Base-by-base conservation (phyloP, 2,329 filamentous ascomycete species). In the Cladophialophora psammophila region DNA sequence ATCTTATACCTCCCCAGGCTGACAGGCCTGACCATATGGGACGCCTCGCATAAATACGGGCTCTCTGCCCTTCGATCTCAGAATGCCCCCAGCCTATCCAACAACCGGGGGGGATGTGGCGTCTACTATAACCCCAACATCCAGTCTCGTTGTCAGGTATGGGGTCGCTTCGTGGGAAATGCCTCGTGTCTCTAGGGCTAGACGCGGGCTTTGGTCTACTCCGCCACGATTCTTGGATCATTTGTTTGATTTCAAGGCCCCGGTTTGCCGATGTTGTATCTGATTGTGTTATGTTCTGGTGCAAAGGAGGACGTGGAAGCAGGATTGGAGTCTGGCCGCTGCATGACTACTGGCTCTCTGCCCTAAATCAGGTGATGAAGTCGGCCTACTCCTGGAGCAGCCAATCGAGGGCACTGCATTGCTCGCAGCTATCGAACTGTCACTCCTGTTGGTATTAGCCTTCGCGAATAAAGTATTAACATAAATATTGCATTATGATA, bases 331-430 rank as follows among this genome's bases (percentile, higher is more conserved):
- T 56, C 26, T 56, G 31, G 34, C n/a, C 5, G 31, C 31, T 7
- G n/a, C 8, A n/a, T 40, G 10, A 56, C 8, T 10, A 40, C 18
- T 10, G 53, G 32, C 5, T n/a, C 1, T 10, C 3, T 38, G 52
- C 26, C 13, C 34, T 34, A 56, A 36, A 52, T 60, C 42, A 31
- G 58, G 42, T 52, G 58, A 60, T 26, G 18, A n/a, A 34, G n/a
- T 60, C 42, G 58, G 58, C 58, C 31, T 42, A 60, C 18, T 36
- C 40, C 15, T 5, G 13, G 13, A 5, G 40, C 18, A n/a, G 40
- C 40, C 40, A 42, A 42, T 42, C n/a, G 40, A 42, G n/a, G n/a
- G 40, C 40, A 26, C 40, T n/a, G 4, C 2, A 42, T n/a, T 5
- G 13, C 4, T 42, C 13, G 40, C 40, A 4, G n/a, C 40, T 42